Evolutionary conservation across 2,329 filamentous ascomycete species (phyloP), one percentile per base, ranked within the genome.

Genomic region (Pseudonectria foliicola): DNA sequence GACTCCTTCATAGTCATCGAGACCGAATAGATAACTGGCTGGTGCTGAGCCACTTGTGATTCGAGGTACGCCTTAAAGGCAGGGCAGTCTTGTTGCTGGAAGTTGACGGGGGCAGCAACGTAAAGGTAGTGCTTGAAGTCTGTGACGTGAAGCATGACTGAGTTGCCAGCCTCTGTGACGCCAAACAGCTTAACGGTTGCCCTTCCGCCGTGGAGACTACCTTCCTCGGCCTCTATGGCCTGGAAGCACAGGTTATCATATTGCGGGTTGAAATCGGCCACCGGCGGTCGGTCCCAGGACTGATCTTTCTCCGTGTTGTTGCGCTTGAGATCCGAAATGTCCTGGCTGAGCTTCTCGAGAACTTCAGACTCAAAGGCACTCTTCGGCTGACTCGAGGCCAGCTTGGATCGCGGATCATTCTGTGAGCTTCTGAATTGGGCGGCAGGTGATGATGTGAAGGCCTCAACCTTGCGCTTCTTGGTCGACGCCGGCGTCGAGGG

Each of bases 121-220:
- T 95, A 98, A 37, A 98, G 77, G 57, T 98, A 98, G 59, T 98
- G 92, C 49, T 87, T 82, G 63, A 98, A 98, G 54, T 88, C 86
- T 12, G 85, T 95, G 43, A 98, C 89, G 59, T 98, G 92, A 10
- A 98, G 70, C 60, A 98, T 76, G 26, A 95, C 87, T 3, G 92
- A 98, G 61, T 98, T 83, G 35, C 92, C 92, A 41, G 69, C 59
- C 50, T 77, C 63, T 2, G 87, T 95, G 4, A 96, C 88, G 51
- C 92, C 92, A 62, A 96, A 98, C 13, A 98, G 73, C 67, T 92
- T 93, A 38, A 98, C 77, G 0, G 86, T 82, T 1, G 85, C 70
- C 54, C 63, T 80, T 13, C 85, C 86, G 31, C 85, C 85, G 56
- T 82, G 68, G 2, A 95, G 61, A 4, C 79, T 84, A 13, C 92